Evolutionary conservation across 805 yeast species (phyloP).

Genomic region (Kodamaea kakaduensis): DNA sequence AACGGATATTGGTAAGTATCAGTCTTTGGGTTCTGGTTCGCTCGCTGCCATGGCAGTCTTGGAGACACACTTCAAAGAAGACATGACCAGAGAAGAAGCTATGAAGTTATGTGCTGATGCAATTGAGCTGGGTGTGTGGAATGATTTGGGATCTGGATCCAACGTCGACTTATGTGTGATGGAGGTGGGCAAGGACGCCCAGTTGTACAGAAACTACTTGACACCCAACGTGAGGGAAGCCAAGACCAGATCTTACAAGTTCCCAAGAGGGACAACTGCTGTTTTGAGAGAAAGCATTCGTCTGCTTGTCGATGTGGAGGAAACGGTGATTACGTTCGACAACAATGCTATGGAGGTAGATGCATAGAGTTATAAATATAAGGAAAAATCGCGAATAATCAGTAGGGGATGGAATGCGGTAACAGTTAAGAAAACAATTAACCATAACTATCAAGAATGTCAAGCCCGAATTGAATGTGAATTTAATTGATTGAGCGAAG

Average conservation of each 20-base stretch:
- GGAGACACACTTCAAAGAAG: slow-evolving; percentile 82
- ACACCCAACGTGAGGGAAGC: slow-evolving; percentile 85
- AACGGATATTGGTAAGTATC: slow-evolving; percentile 91
- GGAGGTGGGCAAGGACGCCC: slow-evolving; percentile 89
- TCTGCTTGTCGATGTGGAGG: slow-evolving; percentile 64
- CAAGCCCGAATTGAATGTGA: no score
- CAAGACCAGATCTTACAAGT: slow-evolving; percentile 80
- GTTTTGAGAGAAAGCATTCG: slow-evolving; percentile 66
- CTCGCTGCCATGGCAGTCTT: slow-evolving; percentile 98
- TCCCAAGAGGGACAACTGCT: slow-evolving; percentile 92
- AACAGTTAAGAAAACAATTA: no score
- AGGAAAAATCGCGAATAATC: no score
- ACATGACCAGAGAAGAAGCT: slow-evolving; percentile 83
- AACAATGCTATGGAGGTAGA: slow-evolving; percentile 42
- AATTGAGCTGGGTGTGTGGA: slow-evolving; percentile 97
- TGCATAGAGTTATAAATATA: slow-evolving; percentile 23
- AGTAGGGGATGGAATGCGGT: no score
- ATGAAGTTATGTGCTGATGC: slow-evolving; percentile 86
- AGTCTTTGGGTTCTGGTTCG: slow-evolving; percentile 93
- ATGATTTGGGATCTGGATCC: slow-evolving; percentile 97
- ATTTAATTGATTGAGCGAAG: no score
- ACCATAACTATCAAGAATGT: no score
- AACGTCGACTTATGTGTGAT: slow-evolving; percentile 96
- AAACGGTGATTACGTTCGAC: slow-evolving; percentile 46
- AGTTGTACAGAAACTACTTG: slow-evolving; percentile 76